phyloP scores from a whole-genome alignment of 169 alveolate genomes.

The Cryptosporidium ryanae region DNA sequence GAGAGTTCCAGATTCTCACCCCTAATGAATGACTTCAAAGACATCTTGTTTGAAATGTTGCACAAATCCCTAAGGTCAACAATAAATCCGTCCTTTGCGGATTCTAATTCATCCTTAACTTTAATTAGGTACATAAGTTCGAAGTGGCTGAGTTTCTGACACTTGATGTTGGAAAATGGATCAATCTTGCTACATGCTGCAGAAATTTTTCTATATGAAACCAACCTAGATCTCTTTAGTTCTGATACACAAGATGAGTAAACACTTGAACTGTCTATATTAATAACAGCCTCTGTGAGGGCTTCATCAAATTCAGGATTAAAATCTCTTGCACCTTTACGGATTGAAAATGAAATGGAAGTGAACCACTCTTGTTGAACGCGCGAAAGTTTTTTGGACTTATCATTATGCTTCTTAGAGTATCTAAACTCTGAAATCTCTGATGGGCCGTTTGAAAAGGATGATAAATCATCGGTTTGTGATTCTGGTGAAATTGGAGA shows the following conservation, averaged over 20 bases:
- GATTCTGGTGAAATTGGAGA: neutral
- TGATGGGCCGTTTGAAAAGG: neutral
- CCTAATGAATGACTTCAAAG: conserved; percentile 12
- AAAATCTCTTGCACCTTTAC: neutral
- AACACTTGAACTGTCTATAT: conserved; percentile 7
- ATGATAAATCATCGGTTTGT: neutral
- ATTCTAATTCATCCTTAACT: conserved; percentile 30
- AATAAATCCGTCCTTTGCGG: neutral
- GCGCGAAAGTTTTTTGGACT: conserved; percentile 1
- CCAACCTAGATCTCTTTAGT: neutral
- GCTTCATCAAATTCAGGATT: neutral
- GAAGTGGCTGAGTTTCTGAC: conserved; percentile 61
- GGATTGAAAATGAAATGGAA: conserved; percentile 4
- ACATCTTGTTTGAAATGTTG: conserved; percentile 4
- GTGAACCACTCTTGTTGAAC: conserved; percentile 35
- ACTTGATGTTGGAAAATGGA: conserved; percentile 45
- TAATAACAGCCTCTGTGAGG: neutral
- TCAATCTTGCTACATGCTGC: conserved; percentile 69
- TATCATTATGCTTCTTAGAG: neutral
- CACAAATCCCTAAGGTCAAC: conserved; percentile 59
- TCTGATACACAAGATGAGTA: conserved; percentile 44
- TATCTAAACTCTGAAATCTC: neutral
- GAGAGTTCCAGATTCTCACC: conserved; percentile 24
- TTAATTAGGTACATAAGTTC: conserved; percentile 23
- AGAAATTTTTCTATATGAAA: conserved; percentile 37